phyloP scores from a whole-genome alignment of 306 rosid genomes.

The Begonia masoniana region DNA sequence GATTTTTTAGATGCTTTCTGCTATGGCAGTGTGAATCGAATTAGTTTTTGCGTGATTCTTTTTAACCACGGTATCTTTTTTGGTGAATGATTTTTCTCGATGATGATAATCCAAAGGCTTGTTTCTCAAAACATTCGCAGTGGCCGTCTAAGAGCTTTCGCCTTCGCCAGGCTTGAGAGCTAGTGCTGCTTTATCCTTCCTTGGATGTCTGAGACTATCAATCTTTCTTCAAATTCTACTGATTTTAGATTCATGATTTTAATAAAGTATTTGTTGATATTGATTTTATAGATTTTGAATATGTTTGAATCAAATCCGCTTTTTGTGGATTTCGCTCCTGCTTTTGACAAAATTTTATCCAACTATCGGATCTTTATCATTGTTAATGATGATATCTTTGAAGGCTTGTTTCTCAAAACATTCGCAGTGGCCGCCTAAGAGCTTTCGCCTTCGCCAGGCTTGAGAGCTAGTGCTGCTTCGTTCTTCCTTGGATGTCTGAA shows the following conservation, averaged over 20 bases:
- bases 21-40: no score
- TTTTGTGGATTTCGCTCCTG: no score
- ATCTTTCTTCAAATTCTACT: no score
- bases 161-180: slow-evolving; percentile 5
- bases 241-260: no score
- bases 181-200: slow-evolving; percentile 3
- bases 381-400: slow-evolving; percentile 11
- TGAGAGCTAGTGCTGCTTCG: slow-evolving; percentile 20
- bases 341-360: no score
- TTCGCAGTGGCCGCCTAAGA: slow-evolving; percentile 29
- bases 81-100: background rate
- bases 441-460: slow-evolving; percentile 28
- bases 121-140: slow-evolving; percentile 2
- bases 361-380: no score
- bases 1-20: no score
- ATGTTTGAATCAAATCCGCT: no score
- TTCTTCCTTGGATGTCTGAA: slow-evolving; percentile 33
- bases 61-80: no score
- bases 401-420: slow-evolving; percentile 25
- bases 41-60: no score
- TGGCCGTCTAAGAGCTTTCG: slow-evolving; percentile 1
- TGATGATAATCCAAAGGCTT: background rate
- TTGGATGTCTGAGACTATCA: slow-evolving; percentile 1
- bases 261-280: no score
- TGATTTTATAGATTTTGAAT: no score